Base-by-base conservation (phyloP, 2,329 filamentous ascomycete species). In the Paraconiothyrium sp. region DNA sequence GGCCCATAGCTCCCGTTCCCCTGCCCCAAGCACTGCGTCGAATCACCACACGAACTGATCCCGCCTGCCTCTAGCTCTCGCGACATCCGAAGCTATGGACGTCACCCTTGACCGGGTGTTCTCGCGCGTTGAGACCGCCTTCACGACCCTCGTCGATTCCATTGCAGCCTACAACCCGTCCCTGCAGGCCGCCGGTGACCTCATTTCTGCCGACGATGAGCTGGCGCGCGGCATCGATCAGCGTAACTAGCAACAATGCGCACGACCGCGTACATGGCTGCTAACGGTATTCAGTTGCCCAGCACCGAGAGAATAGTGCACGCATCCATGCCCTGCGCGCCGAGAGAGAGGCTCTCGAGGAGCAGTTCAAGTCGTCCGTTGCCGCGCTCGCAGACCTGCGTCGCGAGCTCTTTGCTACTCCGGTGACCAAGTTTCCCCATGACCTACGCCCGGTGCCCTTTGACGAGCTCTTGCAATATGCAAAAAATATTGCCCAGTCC, bases 131-230 rank as follows among this genome's bases (percentile, higher is more conserved):
- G 82, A 84, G 60, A 74, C 76, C 56, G 81, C 81, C 5, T 82
- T 96, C 22, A 85, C 86, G 13, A 88, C 83, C 32, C 83, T 96
- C 37, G 89, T 93, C 68, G 91, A 93, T 75, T 94, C 92, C 0
- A 90, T 96, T 64, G 85, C 91, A 6, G 91, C 92, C 66, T 94
- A 94, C 79, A 92, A 93, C 71, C 92, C 92, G 0, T 92, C 90
- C 7, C 82, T 86, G 4, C 79, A 84, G 39, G 87, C 89, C 30
- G 91, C 90, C 6, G 82, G 86, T 59, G 90, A 93, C 65, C 87
- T 96, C 10, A 82, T 91, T 20, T 82, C 84, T 8, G 92, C 92
- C 27, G 91, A 96, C 73, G 82, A 84, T 46, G 87, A 90, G 62
- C 84, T 96, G 48, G 85, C 83, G 68, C 81, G 84, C 65, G 88